These are phyloP conservation scores for Peziza echinospora DNA, from an alignment of 495 filamentous ascomycete genomes.

Conservation along the genomic window DNA sequence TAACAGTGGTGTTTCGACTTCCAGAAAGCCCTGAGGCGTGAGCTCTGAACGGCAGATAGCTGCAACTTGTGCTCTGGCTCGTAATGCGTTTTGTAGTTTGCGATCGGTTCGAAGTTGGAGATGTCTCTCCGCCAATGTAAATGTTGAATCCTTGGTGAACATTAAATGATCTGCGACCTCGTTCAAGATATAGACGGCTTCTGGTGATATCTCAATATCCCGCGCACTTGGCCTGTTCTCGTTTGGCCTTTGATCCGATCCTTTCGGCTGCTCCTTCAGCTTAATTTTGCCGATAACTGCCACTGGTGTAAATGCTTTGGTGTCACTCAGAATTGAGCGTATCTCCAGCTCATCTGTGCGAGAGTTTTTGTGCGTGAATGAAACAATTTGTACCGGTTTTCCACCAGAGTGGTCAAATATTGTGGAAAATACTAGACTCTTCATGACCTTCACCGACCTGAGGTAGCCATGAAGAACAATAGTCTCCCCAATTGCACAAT, in stretches of 20 bases:
- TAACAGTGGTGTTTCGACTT: constrained; percentile 78
- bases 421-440: background rate
- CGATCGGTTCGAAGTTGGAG: constrained; percentile 59
- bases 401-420: background rate
- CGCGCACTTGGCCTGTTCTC: background rate
- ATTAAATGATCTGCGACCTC: constrained; percentile 56
- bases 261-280: no score
- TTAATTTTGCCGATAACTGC: no score
- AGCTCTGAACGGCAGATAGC: constrained; percentile 32
- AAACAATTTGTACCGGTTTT: background rate
- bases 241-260: no score
- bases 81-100: constrained; percentile 38
- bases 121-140: constrained; percentile 53
- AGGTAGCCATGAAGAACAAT: background rate
- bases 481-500: background rate
- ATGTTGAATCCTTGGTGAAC: constrained; percentile 45
- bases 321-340: no score
- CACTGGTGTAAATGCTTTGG: no score
- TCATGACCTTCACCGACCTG: background rate
- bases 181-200: constrained; percentile 47
- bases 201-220: constrained; percentile 36
- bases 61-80: constrained; percentile 33
- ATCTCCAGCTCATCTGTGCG: no score
- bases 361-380: background rate
- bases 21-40: constrained; percentile 34